Evolutionary conservation across 371 early-diverging fungal species (phyloP).

Genomic region (Nosema muscidifuracis): DNA sequence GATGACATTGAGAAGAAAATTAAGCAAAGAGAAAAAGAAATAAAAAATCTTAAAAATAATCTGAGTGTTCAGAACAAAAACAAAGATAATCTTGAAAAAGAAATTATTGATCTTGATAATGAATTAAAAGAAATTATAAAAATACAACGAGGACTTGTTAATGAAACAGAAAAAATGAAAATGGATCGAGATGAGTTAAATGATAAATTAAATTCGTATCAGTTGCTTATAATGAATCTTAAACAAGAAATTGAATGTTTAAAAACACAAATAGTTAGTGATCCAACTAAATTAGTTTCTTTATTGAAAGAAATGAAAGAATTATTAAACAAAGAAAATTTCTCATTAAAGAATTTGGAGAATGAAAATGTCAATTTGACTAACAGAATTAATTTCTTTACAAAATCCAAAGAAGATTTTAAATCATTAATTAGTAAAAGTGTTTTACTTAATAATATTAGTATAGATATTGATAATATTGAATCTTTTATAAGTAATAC

Average conservation of each 20-base stretch:
- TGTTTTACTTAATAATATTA: slow-evolving; percentile 1
- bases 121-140: slow-evolving; percentile 46
- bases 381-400: neutral
- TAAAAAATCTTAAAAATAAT: slow-evolving; percentile 12
- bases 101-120: slow-evolving; percentile 36
- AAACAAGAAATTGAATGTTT: slow-evolving; percentile 50
- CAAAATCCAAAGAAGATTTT: slow-evolving; percentile 15
- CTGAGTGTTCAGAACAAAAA: slow-evolving; percentile 22
- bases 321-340: slow-evolving; percentile 39
- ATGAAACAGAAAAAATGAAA: slow-evolving; percentile 39
- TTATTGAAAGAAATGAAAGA: slow-evolving; percentile 56
- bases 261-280: slow-evolving; percentile 52
- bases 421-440: slow-evolving; percentile 16
- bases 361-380: slow-evolving; percentile 9
- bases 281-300: slow-evolving; percentile 49
- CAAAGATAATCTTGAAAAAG: slow-evolving; percentile 17
- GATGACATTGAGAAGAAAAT: slow-evolving; percentile 30
- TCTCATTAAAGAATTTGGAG: slow-evolving; percentile 21
- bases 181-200: slow-evolving; percentile 31
- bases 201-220: slow-evolving; percentile 45
- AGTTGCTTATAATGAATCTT: slow-evolving; percentile 41
- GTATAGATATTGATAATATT: slow-evolving; percentile 19
- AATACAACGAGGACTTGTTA: slow-evolving; percentile 30
- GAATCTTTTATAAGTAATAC: slow-evolving; percentile 30
- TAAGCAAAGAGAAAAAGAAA: slow-evolving; percentile 14